Conservation (phyloP, 495 filamentous ascomycete species). For the Neurospora hispaniola region DNA sequence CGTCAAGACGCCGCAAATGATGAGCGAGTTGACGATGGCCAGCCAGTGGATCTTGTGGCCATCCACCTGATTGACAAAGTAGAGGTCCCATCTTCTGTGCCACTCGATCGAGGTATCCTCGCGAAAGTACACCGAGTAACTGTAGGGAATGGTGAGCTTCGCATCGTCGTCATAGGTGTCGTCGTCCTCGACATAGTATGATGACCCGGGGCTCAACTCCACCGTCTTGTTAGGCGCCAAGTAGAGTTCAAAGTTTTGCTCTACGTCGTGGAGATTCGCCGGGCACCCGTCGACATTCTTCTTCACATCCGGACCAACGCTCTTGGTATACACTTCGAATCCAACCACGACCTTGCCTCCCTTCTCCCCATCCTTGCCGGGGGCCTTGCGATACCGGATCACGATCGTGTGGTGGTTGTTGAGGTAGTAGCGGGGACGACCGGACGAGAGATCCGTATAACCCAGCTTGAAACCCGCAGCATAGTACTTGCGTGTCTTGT, state of each 20-base stretch:
- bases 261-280: conserved; percentile 48
- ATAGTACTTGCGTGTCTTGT: conserved; percentile 84
- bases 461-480: conserved; percentile 93
- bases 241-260: conserved; percentile 56
- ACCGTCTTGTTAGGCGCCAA: conserved; percentile 49
- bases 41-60: conserved; percentile 83
- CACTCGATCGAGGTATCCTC: conserved; percentile 78
- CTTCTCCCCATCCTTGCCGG: conserved; percentile 53
- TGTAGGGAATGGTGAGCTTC: conserved; percentile 72
- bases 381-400: conserved; percentile 69
- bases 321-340: conserved; percentile 90
- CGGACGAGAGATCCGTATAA: conserved; percentile 57
- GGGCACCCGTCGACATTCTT: conserved; percentile 53
- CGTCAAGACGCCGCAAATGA: conserved; percentile 74
- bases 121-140: conserved; percentile 87
- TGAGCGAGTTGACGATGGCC: conserved; percentile 82
- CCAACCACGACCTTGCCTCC: conserved; percentile 80
- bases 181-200: conserved; percentile 43
- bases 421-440: conserved; percentile 61
- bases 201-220: conserved; percentile 44
- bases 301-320: conserved; percentile 54
- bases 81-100: conserved; percentile 82
- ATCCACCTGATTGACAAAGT: conserved; percentile 86
- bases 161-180: conserved; percentile 51
- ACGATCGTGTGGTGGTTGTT: conserved; percentile 91